Evolutionary conservation across 2,329 filamentous ascomycete species (phyloP).

Genomic region (Fusarium aywerte): DNA sequence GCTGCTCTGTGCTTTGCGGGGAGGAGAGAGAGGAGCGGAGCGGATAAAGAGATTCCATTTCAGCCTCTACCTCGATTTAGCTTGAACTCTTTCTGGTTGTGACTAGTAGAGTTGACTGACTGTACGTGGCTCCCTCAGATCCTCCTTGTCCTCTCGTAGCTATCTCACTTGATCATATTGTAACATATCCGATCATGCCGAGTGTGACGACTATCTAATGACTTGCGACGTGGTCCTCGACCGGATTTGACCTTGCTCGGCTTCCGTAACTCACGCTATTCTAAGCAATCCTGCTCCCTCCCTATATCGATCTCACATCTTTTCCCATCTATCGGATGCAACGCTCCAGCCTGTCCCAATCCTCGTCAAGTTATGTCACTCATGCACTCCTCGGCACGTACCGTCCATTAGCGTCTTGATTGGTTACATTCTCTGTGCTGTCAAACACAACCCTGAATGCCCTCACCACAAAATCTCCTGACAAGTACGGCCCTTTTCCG

Average conservation of each 20-base stretch:
- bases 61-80: conserved; percentile 18
- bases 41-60: conserved; percentile 24
- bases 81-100: not conserved
- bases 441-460: conserved; percentile 27
- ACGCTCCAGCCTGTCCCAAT: conserved; percentile 7
- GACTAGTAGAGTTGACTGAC: not conserved
- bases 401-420: conserved; percentile 7
- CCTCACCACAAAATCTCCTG: conserved; percentile 30
- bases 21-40: conserved; percentile 8
- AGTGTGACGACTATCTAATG: not conserved
- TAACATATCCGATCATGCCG: not conserved
- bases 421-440: conserved; percentile 6
- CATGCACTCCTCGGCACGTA: conserved; percentile 21
- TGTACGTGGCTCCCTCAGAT: conserved; percentile 5
- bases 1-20: conserved; percentile 2
- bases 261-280: conserved; percentile 23
- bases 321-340: conserved; percentile 21
- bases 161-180: not conserved
- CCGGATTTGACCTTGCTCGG: conserved; percentile 7
- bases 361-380: conserved; percentile 7
- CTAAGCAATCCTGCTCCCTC: not conserved
- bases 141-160: conserved; percentile 7
- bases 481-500: conserved; percentile 28
- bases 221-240: conserved; percentile 13
- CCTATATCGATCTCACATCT: conserved; percentile 18